Evolutionary conservation across 225 moss, liverwort and hornwort genomes (phyloP).

Genomic region (Sphagnum tenellum): DNA sequence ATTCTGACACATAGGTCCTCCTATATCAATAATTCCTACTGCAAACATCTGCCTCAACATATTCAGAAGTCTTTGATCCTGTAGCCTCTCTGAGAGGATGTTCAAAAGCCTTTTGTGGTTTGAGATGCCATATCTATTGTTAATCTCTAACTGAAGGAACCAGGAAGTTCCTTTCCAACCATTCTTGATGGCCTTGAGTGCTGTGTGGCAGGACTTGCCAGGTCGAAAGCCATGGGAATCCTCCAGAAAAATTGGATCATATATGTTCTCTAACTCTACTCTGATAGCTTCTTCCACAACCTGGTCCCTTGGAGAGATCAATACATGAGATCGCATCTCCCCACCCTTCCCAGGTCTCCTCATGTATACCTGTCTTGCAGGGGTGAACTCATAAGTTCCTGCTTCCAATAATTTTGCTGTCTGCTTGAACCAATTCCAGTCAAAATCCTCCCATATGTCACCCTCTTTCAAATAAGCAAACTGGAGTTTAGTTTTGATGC

Average conservation of each 20-base stretch:
- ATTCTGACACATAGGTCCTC: slow-evolving; percentile 7
- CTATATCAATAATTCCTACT: slow-evolving; percentile 15
- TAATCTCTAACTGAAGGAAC: slow-evolving; percentile 34
- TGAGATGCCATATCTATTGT: slow-evolving; percentile 8
- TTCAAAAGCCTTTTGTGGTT: slow-evolving; percentile 23
- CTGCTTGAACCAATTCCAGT: slow-evolving; percentile 15
- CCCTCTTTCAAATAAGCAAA: slow-evolving; percentile 8
- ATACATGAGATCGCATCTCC: slow-evolving; percentile 6
- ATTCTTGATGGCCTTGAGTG: slow-evolving; percentile 30
- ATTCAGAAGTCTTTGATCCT: slow-evolving; percentile 21
- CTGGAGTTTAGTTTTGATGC: slow-evolving; percentile 14
- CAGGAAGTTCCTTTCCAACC: slow-evolving; percentile 45
- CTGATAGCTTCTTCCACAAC: slow-evolving; percentile 35
- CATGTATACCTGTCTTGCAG: slow-evolving; percentile 19
- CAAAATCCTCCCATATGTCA: slow-evolving; percentile 27
- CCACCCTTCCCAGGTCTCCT: slow-evolving; percentile 35
- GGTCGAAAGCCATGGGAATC: slow-evolving; percentile 6
- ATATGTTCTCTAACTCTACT: slow-evolving; percentile 27
- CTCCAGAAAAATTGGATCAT: slow-evolving; percentile 13
- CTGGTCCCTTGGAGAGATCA: slow-evolving; percentile 31
- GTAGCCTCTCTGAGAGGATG: slow-evolving; percentile 17
- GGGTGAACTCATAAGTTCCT: slow-evolving; percentile 19
- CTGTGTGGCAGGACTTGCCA: slow-evolving; percentile 24
- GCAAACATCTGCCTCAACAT: slow-evolving; percentile 19
- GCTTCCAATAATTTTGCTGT: slow-evolving; percentile 14